Percentiles rank a stretch among this genome's conserved stretches.
phyloP scores from a whole-genome alignment of 129 eudicot species.

The Escallonia rubra region DNA sequence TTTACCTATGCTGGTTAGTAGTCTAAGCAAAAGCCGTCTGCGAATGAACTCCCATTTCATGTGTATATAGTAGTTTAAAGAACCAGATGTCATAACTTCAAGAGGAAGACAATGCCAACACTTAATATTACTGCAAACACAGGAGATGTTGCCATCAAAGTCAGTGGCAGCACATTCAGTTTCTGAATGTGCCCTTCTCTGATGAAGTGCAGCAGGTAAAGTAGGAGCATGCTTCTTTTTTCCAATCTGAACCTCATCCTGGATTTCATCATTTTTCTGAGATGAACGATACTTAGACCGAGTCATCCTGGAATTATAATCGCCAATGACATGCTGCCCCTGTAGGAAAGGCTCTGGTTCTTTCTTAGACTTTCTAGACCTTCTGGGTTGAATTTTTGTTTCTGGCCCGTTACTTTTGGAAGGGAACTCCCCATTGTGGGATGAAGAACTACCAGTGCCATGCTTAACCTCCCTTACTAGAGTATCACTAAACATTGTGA shows the following conservation, averaged over 20 bases:
- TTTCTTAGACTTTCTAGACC: conserved; percentile 58
- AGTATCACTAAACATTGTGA: conserved; percentile 16
- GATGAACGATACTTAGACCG: conserved; percentile 39
- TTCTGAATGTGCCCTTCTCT: conserved; percentile 14
- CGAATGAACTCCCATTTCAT: conserved; percentile 85
- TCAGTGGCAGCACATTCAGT: conserved; percentile 13
- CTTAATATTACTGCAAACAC: conserved; percentile 34
- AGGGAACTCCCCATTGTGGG: conserved; percentile 16
- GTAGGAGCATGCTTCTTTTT: conserved; percentile 3
- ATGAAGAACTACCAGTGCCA: conserved; percentile 10
- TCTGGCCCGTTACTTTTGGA: conserved; percentile 15
- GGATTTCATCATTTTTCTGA: conserved; percentile 29
- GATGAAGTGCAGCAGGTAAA: conserved; percentile 12
- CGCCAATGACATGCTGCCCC: conserved; percentile 20
- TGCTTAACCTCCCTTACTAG: conserved; percentile 12
- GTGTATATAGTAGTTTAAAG: conserved; percentile 32
- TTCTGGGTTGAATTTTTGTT: conserved; percentile 24
- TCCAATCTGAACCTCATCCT: conserved; percentile 10
- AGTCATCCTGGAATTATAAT: conserved; percentile 44
- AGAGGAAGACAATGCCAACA: conserved; percentile 75
- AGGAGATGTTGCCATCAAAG: conserved; percentile 27
- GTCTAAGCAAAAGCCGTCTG: conserved; percentile 50
- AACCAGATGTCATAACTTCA: conserved; percentile 36
- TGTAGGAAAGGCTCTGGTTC: conserved; percentile 27
- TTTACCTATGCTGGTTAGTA: conserved; percentile 60